A percentile compares a stretch with the other conserved stretches of the same genome.
These are phyloP conservation scores for Botrytis sinoallii DNA, from an alignment of 2,329 filamentous ascomycete species.

Conservation along the genomic window DNA sequence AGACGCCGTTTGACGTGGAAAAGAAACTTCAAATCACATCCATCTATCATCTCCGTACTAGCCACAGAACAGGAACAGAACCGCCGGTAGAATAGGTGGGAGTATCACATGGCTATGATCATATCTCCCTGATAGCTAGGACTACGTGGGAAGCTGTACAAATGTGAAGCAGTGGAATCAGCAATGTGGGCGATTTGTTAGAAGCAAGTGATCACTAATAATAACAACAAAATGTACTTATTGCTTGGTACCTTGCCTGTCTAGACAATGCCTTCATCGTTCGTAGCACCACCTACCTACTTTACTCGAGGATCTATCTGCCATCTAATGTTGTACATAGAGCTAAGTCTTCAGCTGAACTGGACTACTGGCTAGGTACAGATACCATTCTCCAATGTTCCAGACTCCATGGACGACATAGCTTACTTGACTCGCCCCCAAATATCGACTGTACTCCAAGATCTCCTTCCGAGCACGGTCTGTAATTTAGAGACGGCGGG, in stretches of 20 bases:
- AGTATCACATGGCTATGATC: background rate
- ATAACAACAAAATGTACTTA: background rate
- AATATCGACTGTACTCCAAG: constrained; percentile 3
- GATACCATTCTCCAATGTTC: constrained; percentile 11
- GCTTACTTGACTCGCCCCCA: background rate
- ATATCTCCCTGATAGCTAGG: background rate
- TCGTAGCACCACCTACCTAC: background rate
- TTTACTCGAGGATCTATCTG: background rate
- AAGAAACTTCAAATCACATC: background rate
- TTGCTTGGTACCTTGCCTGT: background rate
- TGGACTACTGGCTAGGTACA: constrained; percentile 1
- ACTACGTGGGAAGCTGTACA: background rate
- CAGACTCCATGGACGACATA: background rate
- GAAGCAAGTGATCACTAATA: background rate
- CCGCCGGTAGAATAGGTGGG: background rate
- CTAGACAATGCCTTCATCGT: background rate
- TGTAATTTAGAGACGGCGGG: background rate
- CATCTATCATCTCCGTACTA: background rate
- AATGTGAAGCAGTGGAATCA: background rate
- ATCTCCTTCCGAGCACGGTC: constrained; percentile 4
- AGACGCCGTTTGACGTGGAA: constrained; percentile 7
- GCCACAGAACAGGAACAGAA: background rate
- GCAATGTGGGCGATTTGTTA: background rate
- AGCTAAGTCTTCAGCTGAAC: constrained; percentile 8
- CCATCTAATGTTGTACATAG: constrained; percentile 7